Base-by-base conservation (phyloP, 2,329 filamentous ascomycete genomes). In the Ascochyta pisi region DNA sequence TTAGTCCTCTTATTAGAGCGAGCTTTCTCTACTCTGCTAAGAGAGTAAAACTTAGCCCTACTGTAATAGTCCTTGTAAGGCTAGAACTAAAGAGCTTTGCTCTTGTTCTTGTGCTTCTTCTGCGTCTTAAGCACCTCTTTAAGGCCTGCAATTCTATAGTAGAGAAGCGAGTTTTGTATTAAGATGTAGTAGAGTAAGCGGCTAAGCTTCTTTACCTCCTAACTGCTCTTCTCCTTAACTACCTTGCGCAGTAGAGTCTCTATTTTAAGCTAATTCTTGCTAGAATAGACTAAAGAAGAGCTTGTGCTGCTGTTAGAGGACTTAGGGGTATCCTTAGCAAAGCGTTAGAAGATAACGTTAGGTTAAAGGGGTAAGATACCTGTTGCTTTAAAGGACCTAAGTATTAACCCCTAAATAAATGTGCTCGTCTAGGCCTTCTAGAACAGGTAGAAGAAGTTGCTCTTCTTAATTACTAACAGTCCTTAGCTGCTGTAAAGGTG, bases 391-490 rank as follows among this genome's bases (percentile, higher is more conserved):
- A 59, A 57, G 10, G 42, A 37, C 34, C 31, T 43, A 8, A 39
- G 15, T 23, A 60, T 52, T 12, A 49, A n/a, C 38, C 12, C 29
- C 33, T 44, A 29, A 31, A 3, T 58, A 27, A 58, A 52, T n/a
- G 43, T 40, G 15, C 4, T 46, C n/a, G 9, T 19, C 45, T 27
- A 63, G 16, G 54, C 50, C n/a, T 44, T 44, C 47, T 38, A 54
- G 31, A 61, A 58, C 29, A 63, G 40, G 9, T 23, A 6, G 27
- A 53, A 61, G 44, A 61, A 58, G 42, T 61, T 42, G 16, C 48
- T 13, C 27, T 58, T 63, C 19, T 29, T 54, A 15, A 61, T 43
- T 16, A 23, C 10, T 16, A 22, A 22, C 12, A 61, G 49, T 4
- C 48, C 51, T 35, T 58, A 29, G 42, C 46, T 42, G 6, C 35